These are phyloP conservation scores for Paramecium sexaurelia DNA, from an alignment of 73 alveolate species.

Conservation along the genomic window DNA sequence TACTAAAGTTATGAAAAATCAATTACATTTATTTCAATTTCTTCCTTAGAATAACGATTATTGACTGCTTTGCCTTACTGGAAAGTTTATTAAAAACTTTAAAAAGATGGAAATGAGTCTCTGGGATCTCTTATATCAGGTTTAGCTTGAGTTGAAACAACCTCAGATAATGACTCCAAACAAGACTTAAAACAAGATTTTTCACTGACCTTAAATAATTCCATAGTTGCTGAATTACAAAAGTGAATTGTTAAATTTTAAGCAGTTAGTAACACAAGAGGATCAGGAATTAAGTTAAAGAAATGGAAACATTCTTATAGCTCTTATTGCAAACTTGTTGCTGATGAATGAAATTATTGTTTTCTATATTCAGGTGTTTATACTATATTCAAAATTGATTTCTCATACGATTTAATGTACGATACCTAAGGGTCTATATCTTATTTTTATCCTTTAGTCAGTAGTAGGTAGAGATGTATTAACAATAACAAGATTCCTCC, in stretches of 20 bases:
- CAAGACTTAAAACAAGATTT: neutral
- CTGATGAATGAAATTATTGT: neutral
- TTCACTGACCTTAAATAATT: neutral
- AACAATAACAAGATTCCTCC: neutral
- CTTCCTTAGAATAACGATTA: neutral
- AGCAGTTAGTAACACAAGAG: neutral
- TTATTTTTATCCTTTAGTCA: neutral
- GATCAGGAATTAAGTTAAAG: slow-evolving; percentile 31
- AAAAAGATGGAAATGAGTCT: slow-evolving; percentile 41
- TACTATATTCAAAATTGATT: neutral
- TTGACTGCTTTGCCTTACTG: neutral
- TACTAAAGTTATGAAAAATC: neutral
- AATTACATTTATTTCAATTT: neutral
- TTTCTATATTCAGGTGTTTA: neutral
- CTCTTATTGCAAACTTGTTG: neutral
- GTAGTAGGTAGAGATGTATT: neutral
- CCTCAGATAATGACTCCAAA: neutral
- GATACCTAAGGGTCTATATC: neutral
- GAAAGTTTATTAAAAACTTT: slow-evolving; percentile 25
- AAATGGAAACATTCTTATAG: slow-evolving; percentile 7
- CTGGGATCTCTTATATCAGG: slow-evolving; percentile 4
- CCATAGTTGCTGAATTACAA: neutral
- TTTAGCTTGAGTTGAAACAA: neutral
- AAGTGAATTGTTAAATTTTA: neutral
- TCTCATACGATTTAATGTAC: neutral